Evolutionary conservation across 2,329 filamentous ascomycete genomes (phyloP), one percentile per base, ranked within the genome.

Genomic region (Colletotrichum melonis): DNA sequence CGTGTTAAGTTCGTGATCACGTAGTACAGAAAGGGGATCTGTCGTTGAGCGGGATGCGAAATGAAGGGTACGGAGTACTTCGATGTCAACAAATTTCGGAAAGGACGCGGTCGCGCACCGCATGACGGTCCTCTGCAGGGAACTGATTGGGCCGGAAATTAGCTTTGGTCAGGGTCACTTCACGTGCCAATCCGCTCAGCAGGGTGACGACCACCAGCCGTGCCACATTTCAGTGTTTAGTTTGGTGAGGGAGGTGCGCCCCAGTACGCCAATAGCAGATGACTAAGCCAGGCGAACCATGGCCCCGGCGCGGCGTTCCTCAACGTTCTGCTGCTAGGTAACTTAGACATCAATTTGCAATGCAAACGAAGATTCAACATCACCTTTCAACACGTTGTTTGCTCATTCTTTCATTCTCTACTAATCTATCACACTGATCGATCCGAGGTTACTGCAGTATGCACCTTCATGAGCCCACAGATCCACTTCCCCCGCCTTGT

Each of bases 31-130:
- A 65, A 71, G 35, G 71, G 71, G 67, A 71, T 35, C 59, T 62
- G 67, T 66, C 67, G 60, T 73, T 56, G 49, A 71, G 49, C 67
- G 60, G 49, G 65, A 73, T 65, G 71, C 67, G 71, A 73, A 73
- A 71, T 58, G 46, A 57, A 19, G 56, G 62, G 56, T 57, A 73
- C 49, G 67, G 49, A 64, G 60, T 72, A 74, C 69, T 58, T 72
- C 54, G 58, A 55, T 74, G 72, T 74, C 72, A 74, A 74, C 72
- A 74, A 74, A 72, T 74, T 58, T 74, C 72, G 69, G 69, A 59
- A 72, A 60, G 72, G 69, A 74, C 72, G 72, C 72, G 72, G 69
- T 74, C 72, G 72, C 72, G 72, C 72, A 74, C 52, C 69, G 69
- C 69, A 74, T 74, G 72, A 74, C 63, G 69, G 57, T 42, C 69